A percentile compares a stretch with the other conserved stretches of the same genome.
Evolutionary conservation across 2,329 filamentous ascomycete species (phyloP).

Genomic region (Aspergillus sojae): DNA sequence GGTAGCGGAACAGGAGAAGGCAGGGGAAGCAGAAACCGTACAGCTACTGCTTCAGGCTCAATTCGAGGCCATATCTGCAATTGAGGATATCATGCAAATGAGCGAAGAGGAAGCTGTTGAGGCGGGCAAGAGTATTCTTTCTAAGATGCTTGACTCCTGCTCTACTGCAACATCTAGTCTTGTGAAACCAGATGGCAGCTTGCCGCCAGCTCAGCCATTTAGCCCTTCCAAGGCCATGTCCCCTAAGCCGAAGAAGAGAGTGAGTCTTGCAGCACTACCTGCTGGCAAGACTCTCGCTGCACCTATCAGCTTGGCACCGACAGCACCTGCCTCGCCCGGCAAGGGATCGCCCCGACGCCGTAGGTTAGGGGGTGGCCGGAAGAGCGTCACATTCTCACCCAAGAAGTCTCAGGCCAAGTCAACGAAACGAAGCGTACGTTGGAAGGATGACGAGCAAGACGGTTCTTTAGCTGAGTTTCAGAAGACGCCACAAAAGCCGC

Average conservation of each 20-base stretch:
- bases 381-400: slow-evolving; percentile 79
- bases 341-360: slow-evolving; percentile 81
- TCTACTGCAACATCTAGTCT: slow-evolving; percentile 76
- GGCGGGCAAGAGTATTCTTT: slow-evolving; percentile 75
- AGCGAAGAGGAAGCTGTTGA: slow-evolving; percentile 79
- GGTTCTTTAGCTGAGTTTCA: slow-evolving; percentile 88
- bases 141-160: slow-evolving; percentile 75
- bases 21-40: slow-evolving; percentile 73
- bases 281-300: slow-evolving; percentile 29
- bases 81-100: slow-evolving; percentile 81
- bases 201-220: slow-evolving; percentile 60
- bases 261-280: slow-evolving; percentile 42
- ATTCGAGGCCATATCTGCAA: slow-evolving; percentile 84
- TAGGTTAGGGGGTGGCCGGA: slow-evolving; percentile 64
- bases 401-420: slow-evolving; percentile 66
- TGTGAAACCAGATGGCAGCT: slow-evolving; percentile 82
- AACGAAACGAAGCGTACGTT: slow-evolving; percentile 79
- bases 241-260: slow-evolving; percentile 69
- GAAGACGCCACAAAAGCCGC: slow-evolving; percentile 77
- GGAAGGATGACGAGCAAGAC: slow-evolving; percentile 88
- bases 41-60: slow-evolving; percentile 86
- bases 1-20: slow-evolving; percentile 81
- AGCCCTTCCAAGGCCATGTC: slow-evolving; percentile 70
- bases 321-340: slow-evolving; percentile 61
- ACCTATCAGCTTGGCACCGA: slow-evolving; percentile 35